Evolutionary conservation across 345 rosid species (phyloP).

Genomic region (Eucalyptus guilfoylei): DNA sequence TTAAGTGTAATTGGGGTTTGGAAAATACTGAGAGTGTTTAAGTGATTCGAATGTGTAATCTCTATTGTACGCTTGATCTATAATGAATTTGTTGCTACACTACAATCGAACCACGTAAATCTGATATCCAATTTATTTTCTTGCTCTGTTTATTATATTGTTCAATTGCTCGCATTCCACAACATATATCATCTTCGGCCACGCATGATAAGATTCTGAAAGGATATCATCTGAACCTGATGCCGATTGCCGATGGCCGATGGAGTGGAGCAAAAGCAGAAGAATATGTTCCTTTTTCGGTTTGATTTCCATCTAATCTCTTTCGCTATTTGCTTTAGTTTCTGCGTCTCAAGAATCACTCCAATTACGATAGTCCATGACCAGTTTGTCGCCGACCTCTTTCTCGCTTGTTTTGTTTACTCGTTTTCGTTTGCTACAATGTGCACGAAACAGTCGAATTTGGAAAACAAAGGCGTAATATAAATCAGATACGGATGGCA

Average conservation of each 20-base stretch:
- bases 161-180: no score
- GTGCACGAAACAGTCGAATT: neutral
- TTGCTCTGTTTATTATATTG: no score
- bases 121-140: rapidly evolving
- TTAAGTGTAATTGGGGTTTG: rapidly evolving
- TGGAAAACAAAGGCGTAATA: neutral
- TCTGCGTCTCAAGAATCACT: neutral
- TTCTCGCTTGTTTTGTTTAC: neutral
- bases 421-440: neutral
- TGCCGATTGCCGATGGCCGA: neutral
- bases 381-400: neutral
- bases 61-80: no score
- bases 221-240: neutral
- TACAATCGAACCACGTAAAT: no score
- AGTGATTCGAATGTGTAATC: no score
- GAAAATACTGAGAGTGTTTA: rapidly evolving
- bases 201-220: neutral
- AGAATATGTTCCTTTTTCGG: neutral
- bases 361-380: neutral
- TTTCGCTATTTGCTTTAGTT: neutral
- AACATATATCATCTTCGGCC: neutral
- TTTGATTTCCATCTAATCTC: neutral
- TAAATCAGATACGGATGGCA: neutral
- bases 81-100: rapidly evolving
- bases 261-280: neutral